These are phyloP conservation scores for Backusella luteola DNA, from an alignment of 192 early-diverging fungal genomes.

Conservation along the genomic window DNA sequence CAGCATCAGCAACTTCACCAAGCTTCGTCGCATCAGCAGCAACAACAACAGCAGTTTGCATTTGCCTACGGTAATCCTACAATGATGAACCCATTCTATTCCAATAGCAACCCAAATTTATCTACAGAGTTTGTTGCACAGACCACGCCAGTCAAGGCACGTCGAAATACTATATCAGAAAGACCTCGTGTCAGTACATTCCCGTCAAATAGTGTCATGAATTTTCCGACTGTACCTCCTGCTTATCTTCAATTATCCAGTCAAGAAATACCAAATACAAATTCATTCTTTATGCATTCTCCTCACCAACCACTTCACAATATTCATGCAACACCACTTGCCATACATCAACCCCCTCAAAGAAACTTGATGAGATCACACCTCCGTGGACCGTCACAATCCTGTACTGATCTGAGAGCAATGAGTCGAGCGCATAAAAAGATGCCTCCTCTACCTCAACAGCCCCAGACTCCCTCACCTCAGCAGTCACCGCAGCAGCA, in stretches of 20 bases:
- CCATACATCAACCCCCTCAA: not conserved
- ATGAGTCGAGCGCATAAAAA: not conserved
- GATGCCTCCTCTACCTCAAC: not conserved
- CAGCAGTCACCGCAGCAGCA: not conserved
- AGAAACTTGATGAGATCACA: not conserved
- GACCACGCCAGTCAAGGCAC: conserved; percentile 3
- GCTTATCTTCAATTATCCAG: conserved; percentile 5
- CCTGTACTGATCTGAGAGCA: conserved; percentile 1
- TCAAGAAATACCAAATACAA: not conserved
- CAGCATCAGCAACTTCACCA: not conserved
- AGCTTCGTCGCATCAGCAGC: not conserved
- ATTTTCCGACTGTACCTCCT: not conserved
- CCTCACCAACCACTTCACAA: conserved; percentile 16
- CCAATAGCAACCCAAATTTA: conserved; percentile 3
- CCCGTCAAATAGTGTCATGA: not conserved
- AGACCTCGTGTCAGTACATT: conserved; percentile 4
- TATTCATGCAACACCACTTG: conserved; percentile 8
- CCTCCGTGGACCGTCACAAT: conserved; percentile 10
- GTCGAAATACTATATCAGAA: conserved; percentile 16
- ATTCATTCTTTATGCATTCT: not conserved
- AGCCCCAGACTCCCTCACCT: not conserved
- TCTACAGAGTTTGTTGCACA: not conserved
- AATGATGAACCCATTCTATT: not conserved
- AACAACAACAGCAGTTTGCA: not conserved
- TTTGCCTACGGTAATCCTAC: not conserved